A percentile compares a stretch with the other conserved stretches of the same genome.
Evolutionary conservation across 2,329 filamentous ascomycete species (phyloP).

Genomic region (Pseudogymnoascus sp.): DNA sequence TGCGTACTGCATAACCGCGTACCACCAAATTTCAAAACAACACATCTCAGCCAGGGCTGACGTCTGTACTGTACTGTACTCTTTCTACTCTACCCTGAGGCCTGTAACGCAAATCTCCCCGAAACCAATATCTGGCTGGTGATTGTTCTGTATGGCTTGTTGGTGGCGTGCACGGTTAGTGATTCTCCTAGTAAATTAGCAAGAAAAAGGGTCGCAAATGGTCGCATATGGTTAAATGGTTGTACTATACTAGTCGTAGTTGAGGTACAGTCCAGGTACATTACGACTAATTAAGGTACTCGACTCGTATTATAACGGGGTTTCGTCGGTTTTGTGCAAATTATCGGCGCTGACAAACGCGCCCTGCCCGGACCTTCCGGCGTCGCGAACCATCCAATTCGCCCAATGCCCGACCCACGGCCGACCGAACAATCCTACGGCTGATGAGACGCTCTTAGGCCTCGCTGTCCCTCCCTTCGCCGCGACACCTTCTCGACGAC

Average conservation of each 20-base stretch:
- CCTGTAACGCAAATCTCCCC: neutral
- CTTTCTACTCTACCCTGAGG: neutral
- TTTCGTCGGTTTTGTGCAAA: neutral
- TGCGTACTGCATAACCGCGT: neutral
- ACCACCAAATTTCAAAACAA: neutral
- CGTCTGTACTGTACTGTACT: neutral
- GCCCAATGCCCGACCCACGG: neutral
- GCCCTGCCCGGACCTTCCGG: constrained; percentile 4
- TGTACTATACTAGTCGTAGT: too few species aligned
- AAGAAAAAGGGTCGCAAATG: neutral
- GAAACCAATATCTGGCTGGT: neutral
- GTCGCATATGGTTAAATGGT: too few species aligned
- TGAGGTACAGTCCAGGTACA: neutral
- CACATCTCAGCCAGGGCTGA: neutral
- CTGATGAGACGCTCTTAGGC: neutral
- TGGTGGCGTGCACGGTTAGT: neutral
- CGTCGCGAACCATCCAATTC: neutral
- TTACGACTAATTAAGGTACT: neutral
- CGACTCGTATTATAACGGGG: neutral
- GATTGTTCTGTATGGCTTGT: neutral
- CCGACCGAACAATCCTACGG: neutral
- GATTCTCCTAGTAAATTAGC: neutral
- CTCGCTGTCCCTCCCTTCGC: neutral
- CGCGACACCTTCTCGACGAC: neutral
- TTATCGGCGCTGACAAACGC: constrained; percentile 7